phyloP scores from a whole-genome alignment of 2,329 filamentous ascomycete genomes.

The Reticulascus tulasneorum region DNA sequence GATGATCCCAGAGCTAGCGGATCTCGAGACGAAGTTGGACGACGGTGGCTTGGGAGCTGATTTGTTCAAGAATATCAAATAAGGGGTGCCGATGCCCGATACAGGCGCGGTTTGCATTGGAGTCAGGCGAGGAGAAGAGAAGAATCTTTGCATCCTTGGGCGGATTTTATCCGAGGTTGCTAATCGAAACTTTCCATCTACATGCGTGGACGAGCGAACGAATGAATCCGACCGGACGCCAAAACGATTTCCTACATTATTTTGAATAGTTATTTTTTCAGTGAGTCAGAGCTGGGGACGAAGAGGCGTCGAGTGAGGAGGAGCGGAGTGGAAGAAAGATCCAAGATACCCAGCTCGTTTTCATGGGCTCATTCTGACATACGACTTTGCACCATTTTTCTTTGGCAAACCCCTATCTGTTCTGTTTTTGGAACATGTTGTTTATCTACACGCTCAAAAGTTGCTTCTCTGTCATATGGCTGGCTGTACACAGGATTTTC shows the following conservation, averaged over 20 bases:
- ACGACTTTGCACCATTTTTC: slow-evolving; percentile 18
- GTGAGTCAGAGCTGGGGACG: slow-evolving; percentile 20
- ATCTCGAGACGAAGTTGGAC: slow-evolving; percentile 46
- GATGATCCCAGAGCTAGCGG: slow-evolving; percentile 56
- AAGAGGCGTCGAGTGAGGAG: slow-evolving; percentile 1
- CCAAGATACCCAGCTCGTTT: slow-evolving; percentile 38
- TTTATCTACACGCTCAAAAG: too few species aligned
- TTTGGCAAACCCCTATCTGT: too few species aligned
- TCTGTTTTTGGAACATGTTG: too few species aligned
- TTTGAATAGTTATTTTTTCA: slow-evolving; percentile 15
- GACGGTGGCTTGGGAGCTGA: slow-evolving; percentile 44
- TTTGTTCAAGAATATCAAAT: slow-evolving; percentile 58
- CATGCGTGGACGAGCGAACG: slow-evolving; percentile 16
- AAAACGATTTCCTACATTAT: slow-evolving; percentile 18
- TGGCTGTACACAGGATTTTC: too few species aligned
- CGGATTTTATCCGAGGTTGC: slow-evolving; percentile 1
- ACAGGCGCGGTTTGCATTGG: slow-evolving; percentile 2
- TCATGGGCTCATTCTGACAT: slow-evolving; percentile 30
- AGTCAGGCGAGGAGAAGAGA: neutral
- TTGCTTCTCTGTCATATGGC: neutral
- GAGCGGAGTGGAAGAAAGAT: slow-evolving; percentile 18
- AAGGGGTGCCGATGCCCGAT: too few species aligned
- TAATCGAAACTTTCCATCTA: slow-evolving; percentile 2
- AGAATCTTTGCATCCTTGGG: slow-evolving; percentile 11
- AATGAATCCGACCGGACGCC: slow-evolving; percentile 15